Conservation (phyloP, 108 stramenopile genomes). For the Fragilaria radians region DNA sequence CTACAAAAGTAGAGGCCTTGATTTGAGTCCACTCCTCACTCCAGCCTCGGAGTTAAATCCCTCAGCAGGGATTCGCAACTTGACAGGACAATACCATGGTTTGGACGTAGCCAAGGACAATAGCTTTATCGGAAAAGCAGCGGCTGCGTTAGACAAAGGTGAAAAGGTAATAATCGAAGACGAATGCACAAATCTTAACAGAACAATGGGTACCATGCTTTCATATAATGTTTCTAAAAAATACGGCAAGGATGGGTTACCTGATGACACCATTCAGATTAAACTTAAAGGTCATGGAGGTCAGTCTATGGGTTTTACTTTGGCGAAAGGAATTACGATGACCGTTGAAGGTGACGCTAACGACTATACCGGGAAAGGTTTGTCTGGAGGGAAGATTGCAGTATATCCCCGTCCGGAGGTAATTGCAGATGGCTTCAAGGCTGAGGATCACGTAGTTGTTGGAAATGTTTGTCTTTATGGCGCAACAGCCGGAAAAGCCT, state of each 20-base stretch:
- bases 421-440: conserved; percentile 67
- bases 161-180: conserved; percentile 78
- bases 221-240: conserved; percentile 85
- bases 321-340: conserved; percentile 92
- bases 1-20: conserved; percentile 95
- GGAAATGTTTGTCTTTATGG: conserved; percentile 96
- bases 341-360: conserved; percentile 95
- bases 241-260: conserved; percentile 89
- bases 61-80: conserved; percentile 66
- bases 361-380: conserved; percentile 95
- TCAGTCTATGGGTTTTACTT: conserved; percentile 91
- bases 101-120: conserved; percentile 82
- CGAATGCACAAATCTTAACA: conserved; percentile 79
- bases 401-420: conserved; percentile 67
- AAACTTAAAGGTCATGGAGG: conserved; percentile 91
- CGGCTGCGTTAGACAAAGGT: conserved; percentile 74
- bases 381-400: conserved; percentile 93
- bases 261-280: conserved; percentile 91
- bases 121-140: conserved; percentile 74
- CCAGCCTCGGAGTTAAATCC: conserved; percentile 91
- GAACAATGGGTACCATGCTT: conserved; percentile 94
- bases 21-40: conserved; percentile 87
- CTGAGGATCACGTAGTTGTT: conserved; percentile 90
- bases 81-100: conserved; percentile 82
- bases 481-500: conserved; percentile 93